Conservation (phyloP, 306 rosid species). For the Vigna reflexopilosa region DNA sequence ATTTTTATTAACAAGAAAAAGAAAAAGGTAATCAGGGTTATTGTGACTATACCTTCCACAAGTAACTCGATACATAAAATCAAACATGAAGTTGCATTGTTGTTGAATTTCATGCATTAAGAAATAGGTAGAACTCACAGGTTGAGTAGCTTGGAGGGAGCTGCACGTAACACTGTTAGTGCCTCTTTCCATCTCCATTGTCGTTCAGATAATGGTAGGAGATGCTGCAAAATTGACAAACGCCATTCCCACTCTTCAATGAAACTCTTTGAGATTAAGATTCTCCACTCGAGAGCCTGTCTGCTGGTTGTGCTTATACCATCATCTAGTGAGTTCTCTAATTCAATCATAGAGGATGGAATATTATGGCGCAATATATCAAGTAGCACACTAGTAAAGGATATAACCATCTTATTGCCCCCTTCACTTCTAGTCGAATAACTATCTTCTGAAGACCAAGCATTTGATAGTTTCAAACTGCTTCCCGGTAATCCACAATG, state of each 20-base stretch:
- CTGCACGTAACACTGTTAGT: conserved; percentile 88
- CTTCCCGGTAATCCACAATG: conserved; percentile 66
- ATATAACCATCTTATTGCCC: conserved; percentile 84
- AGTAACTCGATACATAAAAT: not conserved
- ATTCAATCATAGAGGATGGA: conserved; percentile 67
- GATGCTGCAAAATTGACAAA: conserved; percentile 93
- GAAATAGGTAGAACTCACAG: conserved; percentile 67
- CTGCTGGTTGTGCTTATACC: conserved; percentile 62
- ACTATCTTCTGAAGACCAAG: conserved; percentile 55
- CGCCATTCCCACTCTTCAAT: conserved; percentile 99
- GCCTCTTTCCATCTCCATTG: conserved; percentile 99
- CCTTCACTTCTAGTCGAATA: conserved; percentile 61
- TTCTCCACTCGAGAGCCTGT: conserved; percentile 93
- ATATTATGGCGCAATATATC: conserved; percentile 69
- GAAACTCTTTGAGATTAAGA: conserved; percentile 75
- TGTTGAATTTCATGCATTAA: conserved; percentile 13
- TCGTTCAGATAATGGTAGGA: conserved; percentile 90
- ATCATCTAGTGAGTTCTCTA: conserved; percentile 62
- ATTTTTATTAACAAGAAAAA: not conserved
- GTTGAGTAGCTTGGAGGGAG: conserved; percentile 94
- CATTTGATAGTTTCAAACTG: conserved; percentile 48
- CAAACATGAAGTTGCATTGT: not conserved
- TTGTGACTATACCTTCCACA: not conserved
- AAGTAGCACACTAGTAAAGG: conserved; percentile 76
- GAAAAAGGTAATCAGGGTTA: not conserved